These are phyloP conservation scores for Viola pubescens DNA, from an alignment of 441 rosid species.

Conservation along the genomic window DNA sequence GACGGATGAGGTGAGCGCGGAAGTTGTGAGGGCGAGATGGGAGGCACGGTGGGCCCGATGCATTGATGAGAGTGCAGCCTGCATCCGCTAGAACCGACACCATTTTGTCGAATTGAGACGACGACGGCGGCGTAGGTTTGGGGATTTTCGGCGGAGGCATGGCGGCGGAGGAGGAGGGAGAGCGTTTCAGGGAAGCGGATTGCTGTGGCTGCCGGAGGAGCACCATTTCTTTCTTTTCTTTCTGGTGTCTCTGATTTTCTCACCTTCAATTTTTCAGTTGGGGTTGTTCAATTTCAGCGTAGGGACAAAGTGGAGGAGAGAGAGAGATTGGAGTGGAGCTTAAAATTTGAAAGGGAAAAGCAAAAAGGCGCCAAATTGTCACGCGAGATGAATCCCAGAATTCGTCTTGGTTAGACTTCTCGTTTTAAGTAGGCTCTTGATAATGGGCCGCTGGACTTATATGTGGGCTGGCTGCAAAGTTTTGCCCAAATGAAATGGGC, in stretches of 20 bases:
- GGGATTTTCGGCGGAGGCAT: conserved; percentile 31
- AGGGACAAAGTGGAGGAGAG: too few relatives aligned
- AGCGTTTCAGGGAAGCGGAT: background rate
- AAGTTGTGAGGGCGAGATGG: conserved; percentile 56
- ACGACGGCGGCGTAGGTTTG: conserved; percentile 23
- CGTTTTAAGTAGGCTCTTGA: too few relatives aligned
- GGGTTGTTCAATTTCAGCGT: too few relatives aligned
- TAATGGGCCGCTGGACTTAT: too few relatives aligned
- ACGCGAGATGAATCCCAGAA: too few relatives aligned
- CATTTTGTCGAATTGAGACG: conserved; percentile 34
- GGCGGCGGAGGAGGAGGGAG: conserved; percentile 10
- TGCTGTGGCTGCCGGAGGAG: background rate
- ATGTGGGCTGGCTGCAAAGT: too few relatives aligned
- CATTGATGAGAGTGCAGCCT: conserved; percentile 62
- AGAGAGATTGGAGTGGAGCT: too few relatives aligned
- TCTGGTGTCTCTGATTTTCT: background rate
- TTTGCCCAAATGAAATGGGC: too few relatives aligned
- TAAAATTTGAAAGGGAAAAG: too few relatives aligned
- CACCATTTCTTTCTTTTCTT: background rate
- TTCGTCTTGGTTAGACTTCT: too few relatives aligned
- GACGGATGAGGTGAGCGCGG: conserved; percentile 54
- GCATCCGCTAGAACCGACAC: conserved; percentile 60
- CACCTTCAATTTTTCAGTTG: too few relatives aligned
- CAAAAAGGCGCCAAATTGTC: too few relatives aligned
- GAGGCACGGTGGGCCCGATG: conserved; percentile 57